Conservation (phyloP, 2,329 filamentous ascomycete genomes). For the Ascochyta rabiei region DNA sequence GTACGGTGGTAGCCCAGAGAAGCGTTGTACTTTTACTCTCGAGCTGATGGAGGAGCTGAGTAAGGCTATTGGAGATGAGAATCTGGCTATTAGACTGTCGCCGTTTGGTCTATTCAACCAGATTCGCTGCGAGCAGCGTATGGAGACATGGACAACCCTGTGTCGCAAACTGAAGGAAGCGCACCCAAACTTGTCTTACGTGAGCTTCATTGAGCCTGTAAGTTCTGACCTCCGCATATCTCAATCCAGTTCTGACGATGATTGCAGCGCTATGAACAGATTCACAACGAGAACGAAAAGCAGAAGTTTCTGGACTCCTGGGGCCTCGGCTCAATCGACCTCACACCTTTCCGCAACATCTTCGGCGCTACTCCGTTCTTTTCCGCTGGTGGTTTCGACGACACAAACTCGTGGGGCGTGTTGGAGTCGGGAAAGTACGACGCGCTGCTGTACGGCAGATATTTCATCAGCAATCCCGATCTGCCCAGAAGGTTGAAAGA, state of each 20-base stretch:
- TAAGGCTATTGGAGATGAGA: conserved; percentile 34
- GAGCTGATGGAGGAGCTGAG: conserved; percentile 52
- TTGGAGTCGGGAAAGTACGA: conserved; percentile 50
- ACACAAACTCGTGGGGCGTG: conserved; percentile 57
- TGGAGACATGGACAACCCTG: conserved; percentile 61
- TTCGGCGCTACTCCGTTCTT: conserved; percentile 61
- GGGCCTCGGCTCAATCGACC: conserved; percentile 54
- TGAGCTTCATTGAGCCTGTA: conserved; percentile 61
- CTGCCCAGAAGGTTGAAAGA: conserved; percentile 49
- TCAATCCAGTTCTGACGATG: conserved; percentile 38
- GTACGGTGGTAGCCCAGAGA: conserved; percentile 58
- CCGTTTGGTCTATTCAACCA: conserved; percentile 60
- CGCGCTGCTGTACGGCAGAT: conserved; percentile 50
- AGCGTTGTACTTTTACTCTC: conserved; percentile 60
- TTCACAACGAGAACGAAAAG: conserved; percentile 57
- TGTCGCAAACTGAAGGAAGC: conserved; percentile 56
- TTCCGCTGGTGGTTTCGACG: conserved; percentile 60
- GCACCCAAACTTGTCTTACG: conserved; percentile 57
- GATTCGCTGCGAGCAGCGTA: conserved; percentile 55
- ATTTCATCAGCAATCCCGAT: conserved; percentile 56
- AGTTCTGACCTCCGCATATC: neutral
- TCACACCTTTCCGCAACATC: conserved; percentile 58
- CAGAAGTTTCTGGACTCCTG: conserved; percentile 56
- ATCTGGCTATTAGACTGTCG: conserved; percentile 34
- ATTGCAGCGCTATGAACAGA: conserved; percentile 56